Evolutionary conservation across 208 protist species (phyloP).

Genomic region (Trypanosoma cruzi): DNA sequence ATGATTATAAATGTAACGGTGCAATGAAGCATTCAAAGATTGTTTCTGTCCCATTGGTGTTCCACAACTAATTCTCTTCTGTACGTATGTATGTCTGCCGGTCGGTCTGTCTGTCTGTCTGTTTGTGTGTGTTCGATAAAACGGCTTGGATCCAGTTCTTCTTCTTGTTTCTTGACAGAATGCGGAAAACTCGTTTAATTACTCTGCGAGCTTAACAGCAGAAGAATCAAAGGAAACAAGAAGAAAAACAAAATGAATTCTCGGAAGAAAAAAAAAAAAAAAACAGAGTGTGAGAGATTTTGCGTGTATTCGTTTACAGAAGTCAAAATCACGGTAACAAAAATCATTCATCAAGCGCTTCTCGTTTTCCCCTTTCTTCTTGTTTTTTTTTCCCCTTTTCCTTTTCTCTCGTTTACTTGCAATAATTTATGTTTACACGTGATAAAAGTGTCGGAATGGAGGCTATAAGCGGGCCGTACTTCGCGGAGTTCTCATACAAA

Average conservation of each 20-base stretch:
- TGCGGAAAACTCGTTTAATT: background rate
- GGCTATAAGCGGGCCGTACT: constrained; percentile 85
- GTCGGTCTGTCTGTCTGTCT: no score
- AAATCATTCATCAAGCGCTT: background rate
- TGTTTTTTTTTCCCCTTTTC: background rate
- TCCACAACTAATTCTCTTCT: background rate
- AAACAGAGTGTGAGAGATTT: background rate
- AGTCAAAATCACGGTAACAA: background rate
- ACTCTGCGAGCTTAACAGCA: background rate
- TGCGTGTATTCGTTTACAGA: no score
- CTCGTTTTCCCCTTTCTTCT: background rate
- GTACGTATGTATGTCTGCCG: background rate
- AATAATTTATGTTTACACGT: constrained; percentile 84
- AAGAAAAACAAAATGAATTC: no score
- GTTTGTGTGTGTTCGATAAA: background rate
- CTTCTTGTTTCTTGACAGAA: background rate
- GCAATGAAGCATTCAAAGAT: constrained; percentile 48
- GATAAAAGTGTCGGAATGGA: constrained; percentile 79
- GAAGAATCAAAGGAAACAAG: no score
- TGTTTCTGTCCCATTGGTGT: constrained; percentile 64
- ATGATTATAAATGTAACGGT: constrained; percentile 66
- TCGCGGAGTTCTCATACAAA: constrained; percentile 88
- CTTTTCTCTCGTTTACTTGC: constrained; percentile 39
- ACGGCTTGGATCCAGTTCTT: background rate
- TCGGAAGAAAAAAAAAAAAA: no score